Base-by-base conservation (phyloP, 331 rosid species). In the Acacia pycnantha region DNA sequence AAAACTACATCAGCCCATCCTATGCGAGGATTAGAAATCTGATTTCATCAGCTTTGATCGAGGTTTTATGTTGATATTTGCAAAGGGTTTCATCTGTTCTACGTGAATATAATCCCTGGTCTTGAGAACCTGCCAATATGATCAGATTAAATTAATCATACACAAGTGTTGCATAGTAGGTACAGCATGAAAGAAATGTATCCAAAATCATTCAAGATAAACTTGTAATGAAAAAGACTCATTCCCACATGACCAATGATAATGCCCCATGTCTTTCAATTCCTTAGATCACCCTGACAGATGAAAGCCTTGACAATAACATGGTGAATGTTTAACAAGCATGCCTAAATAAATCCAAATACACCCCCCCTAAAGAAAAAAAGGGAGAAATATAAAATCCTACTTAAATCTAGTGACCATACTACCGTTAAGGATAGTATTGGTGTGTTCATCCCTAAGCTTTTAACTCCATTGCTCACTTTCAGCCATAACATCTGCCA, bases 91-190 rank as follows among this genome's bases (percentile, higher is more conserved):
- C 47, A 81, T 76, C 87, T 96, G 99, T 58, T 94, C 99, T 83
- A 92, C 98, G 64, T 94, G 89, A 85, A 96, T 78, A 86, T 94
- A 94, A 85, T 96, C 99, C 92, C 85, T 91, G 40, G 99, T 92
- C 97, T 94, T 94, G 48, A 96, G 99, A 84, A 96, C 98, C 99
- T 96, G 94, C 78, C 66, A 78, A 89, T 75, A 86, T 61, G 58
- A 66, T 64, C 62, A 85, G 82, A 65, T 80, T 69, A 58, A 58
- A 84, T 71, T 22, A 71, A 82, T 59, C 53, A 73, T 33, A 48
- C 43, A 62, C 37, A 70, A 19, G 16, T 74, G 75, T 74, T 24
- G n/a, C 27, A 14, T 9, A 51, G 58, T 18, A 81, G 37, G 72
- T 46, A 48, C 6, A 44, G 22, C 33, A 16, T 61, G 74, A 77